Percentiles rank a stretch among this genome's conserved stretches.
These are phyloP conservation scores for Paraphysoderma sedebokerense DNA, from an alignment of 371 early-diverging fungal species.

Conservation along the genomic window DNA sequence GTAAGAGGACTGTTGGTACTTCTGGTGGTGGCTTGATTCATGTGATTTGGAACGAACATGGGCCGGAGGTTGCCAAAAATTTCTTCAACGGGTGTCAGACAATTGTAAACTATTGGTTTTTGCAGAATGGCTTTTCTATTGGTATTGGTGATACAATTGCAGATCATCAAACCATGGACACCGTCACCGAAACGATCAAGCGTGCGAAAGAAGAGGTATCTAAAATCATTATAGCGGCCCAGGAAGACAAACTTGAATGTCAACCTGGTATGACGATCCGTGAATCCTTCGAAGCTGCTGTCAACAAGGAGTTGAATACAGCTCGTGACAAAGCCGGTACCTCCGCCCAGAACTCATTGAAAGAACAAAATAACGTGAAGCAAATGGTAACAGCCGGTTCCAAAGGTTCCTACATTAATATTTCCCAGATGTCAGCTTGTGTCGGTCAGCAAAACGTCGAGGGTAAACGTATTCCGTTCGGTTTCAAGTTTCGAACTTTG, in stretches of 20 bases:
- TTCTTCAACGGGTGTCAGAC: constrained; percentile 94
- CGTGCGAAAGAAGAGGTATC: constrained; percentile 74
- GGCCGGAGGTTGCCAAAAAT: constrained; percentile 68
- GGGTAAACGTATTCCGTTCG: constrained; percentile 97
- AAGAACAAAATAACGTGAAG: constrained; percentile 92
- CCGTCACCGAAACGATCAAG: constrained; percentile 67
- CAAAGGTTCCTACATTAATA: constrained; percentile 97
- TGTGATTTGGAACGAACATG: constrained; percentile 90
- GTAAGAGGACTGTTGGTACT: constrained; percentile 95
- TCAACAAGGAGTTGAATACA: constrained; percentile 81
- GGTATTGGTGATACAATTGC: constrained; percentile 99
- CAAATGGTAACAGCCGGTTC: constrained; percentile 98
- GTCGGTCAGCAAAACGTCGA: constrained; percentile 99
- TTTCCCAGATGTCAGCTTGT: constrained; percentile 98
- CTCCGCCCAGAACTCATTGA: constrained; percentile 71
- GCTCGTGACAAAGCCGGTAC: constrained; percentile 96
- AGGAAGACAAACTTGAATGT: constrained; percentile 68
- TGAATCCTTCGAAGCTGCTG: constrained; percentile 89
- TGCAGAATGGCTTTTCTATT: constrained; percentile 90
- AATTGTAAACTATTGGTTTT: constrained; percentile 92
- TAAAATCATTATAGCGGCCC: constrained; percentile 72
- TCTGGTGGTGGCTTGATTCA: constrained; percentile 90
- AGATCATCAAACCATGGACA: constrained; percentile 68
- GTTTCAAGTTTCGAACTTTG: constrained; percentile 89
- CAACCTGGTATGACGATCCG: constrained; percentile 96